These are phyloP conservation scores for Erodium chrysanthum DNA, from an alignment of 441 rosid species.

Conservation along the genomic window DNA sequence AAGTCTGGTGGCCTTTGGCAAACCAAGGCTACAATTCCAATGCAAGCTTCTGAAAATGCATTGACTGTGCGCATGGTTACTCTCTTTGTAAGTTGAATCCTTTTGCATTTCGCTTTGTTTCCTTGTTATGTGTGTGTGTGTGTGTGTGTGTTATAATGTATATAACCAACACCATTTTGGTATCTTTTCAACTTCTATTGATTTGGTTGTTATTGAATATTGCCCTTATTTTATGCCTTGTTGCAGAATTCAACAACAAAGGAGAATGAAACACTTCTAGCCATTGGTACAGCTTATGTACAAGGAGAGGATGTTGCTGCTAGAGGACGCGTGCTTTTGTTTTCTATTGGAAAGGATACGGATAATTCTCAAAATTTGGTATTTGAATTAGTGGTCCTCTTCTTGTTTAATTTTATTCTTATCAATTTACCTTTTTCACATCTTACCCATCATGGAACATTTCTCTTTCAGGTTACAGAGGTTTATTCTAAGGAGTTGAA, in stretches of 20 bases:
- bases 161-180: neutral
- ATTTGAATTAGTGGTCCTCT: constrained; percentile 20
- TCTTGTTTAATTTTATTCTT: constrained; percentile 15
- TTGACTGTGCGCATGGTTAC: constrained; percentile 87
- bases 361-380: constrained; percentile 68
- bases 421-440: neutral
- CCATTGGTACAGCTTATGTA: constrained; percentile 91
- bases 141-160: neutral
- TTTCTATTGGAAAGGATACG: constrained; percentile 52
- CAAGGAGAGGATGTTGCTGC: constrained; percentile 99
- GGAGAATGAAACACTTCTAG: constrained; percentile 83
- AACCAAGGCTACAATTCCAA: constrained; percentile 83
- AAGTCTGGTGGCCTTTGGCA: constrained; percentile 90
- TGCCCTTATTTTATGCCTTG: constrained; percentile 21
- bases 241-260: constrained; percentile 69
- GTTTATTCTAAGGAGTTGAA: constrained; percentile 94
- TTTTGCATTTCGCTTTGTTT: constrained; percentile 12
- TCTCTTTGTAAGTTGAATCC: constrained; percentile 59
- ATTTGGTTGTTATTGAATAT: neutral
- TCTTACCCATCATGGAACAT: neutral
- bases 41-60: constrained; percentile 95
- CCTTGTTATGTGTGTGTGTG: constrained; percentile 11
- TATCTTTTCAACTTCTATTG: neutral
- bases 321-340: constrained; percentile 87
- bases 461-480: constrained; percentile 59